phyloP scores from a whole-genome alignment of 441 rosid species.

The Pelargonium australe region DNA sequence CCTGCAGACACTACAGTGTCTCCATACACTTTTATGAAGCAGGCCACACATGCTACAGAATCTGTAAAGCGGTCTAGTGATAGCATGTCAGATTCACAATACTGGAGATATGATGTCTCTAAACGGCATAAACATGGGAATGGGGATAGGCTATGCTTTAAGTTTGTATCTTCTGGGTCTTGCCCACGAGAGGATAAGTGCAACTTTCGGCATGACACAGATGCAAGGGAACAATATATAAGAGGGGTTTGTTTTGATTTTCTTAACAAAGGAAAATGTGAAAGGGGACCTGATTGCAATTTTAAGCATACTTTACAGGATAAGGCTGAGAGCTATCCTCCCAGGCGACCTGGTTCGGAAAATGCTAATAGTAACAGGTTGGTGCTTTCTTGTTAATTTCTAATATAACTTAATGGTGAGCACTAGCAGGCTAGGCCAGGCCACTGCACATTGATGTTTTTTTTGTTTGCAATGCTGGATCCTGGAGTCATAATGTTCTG shows the following conservation, averaged over 20 bases:
- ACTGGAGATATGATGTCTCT: slow-evolving; percentile 89
- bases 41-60: slow-evolving; percentile 36
- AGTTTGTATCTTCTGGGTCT: slow-evolving; percentile 75
- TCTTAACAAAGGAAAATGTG: slow-evolving; percentile 88
- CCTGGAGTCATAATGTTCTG: neutral
- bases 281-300: slow-evolving; percentile 85
- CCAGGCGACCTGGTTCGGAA: slow-evolving; percentile 42
- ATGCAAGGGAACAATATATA: slow-evolving; percentile 69
- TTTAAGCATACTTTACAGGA: slow-evolving; percentile 76
- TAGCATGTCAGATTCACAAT: slow-evolving; percentile 55
- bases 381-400: slow-evolving; percentile 13
- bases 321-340: slow-evolving; percentile 41
- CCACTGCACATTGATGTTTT: neutral
- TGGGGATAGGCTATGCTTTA: slow-evolving; percentile 64
- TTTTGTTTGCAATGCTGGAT: neutral
- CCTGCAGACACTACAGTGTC: slow-evolving; percentile 64
- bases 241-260: slow-evolving; percentile 94
- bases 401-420: slow-evolving; percentile 2
- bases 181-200: slow-evolving; percentile 77
- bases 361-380: slow-evolving; percentile 48
- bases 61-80: slow-evolving; percentile 45
- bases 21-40: slow-evolving; percentile 49
- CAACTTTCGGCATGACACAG: slow-evolving; percentile 67
- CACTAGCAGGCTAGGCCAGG: neutral
- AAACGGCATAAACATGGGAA: slow-evolving; percentile 66